These are phyloP conservation scores for Protostelium mycophagum DNA, from an alignment of 78 protist genomes.

Conservation along the genomic window DNA sequence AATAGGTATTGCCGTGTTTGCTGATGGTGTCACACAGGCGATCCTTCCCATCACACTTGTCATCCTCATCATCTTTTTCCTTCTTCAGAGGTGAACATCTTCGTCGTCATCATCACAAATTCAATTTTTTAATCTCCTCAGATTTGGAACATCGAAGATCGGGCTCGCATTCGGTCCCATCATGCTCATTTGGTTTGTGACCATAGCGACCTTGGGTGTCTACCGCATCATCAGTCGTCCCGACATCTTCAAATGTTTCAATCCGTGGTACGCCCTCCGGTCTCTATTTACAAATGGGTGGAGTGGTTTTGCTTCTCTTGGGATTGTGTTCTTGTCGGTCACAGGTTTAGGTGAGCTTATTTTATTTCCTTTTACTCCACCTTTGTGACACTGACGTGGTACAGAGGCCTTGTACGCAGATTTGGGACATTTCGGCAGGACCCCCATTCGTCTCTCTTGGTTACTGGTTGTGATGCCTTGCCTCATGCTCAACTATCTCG, in stretches of 20 bases:
- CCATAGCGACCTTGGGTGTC: conserved; percentile 24
- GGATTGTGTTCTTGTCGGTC: neutral
- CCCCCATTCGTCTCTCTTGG: conserved; percentile 24
- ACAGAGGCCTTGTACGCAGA: conserved; percentile 27
- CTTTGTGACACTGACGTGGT: too few species aligned
- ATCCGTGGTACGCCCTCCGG: conserved; percentile 29
- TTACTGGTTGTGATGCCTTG: conserved; percentile 2
- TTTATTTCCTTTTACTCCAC: too few species aligned
- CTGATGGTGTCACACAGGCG: neutral
- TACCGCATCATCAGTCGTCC: conserved; percentile 7
- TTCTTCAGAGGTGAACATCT: neutral
- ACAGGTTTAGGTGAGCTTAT: neutral
- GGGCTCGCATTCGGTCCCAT: conserved; percentile 23
- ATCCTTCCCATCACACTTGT: conserved; percentile 25
- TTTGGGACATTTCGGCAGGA: conserved; percentile 23
- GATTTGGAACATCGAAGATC: conserved; percentile 14
- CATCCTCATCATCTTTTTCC: conserved; percentile 7
- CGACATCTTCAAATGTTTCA: conserved; percentile 17
- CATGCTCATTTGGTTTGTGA: conserved; percentile 17
- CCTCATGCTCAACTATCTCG: conserved; percentile 19
- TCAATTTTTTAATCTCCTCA: neutral
- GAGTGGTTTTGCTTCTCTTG: neutral
- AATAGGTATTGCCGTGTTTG: conserved; percentile 6
- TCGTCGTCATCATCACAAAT: neutral
- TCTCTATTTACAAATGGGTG: neutral